Base-by-base conservation (phyloP, 2,329 filamentous ascomycete species). In the Talaromyces atroroseus region DNA sequence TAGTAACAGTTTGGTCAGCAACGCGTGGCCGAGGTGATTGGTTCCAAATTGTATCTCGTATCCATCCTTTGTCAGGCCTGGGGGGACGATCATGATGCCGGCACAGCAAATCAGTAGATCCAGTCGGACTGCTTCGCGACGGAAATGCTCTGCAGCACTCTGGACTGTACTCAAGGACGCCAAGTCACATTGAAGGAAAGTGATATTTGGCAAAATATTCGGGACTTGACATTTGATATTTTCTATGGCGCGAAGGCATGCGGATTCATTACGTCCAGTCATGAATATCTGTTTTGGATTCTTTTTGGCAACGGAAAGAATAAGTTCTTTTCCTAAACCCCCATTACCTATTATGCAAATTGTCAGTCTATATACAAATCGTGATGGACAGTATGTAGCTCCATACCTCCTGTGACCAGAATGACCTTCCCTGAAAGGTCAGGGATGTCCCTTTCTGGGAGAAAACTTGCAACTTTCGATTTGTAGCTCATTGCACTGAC, bases 371-470 rank as follows among this genome's bases (percentile, higher is more conserved):
- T 34, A 42, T 20, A 8, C 11, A 3, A 38, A 12, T 36, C 4
- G 36, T 16, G 14, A 49, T 45, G 36, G 21, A 32, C 21, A n/a
- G n/a, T n/a, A n/a, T n/a, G n/a, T n/a, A n/a, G n/a, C n/a, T n/a
- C n/a, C n/a, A n/a, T 67, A 78, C 78, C 79, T 54, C 79, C 80
- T 2, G 79, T 82, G 4, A 82, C 67, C n/a, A 81, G 66, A 34
- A 81, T 72, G 8, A 80, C 75, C 59, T 79, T 82, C 44, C 74
- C 76, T 1, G 71, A 63, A 11, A 81, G 72, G 24, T 75, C 70
- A 4, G 68, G 64, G 23, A 82, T 74, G 58, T 80, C 75, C 12
- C 64, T 71, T 6, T 73, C 69, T 1, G 79, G 75, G 12, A 40
- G 36, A 18, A 40, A 40, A 6, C 10, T 16, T 6, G 36, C 36